phyloP scores from a whole-genome alignment of 352 stramenopile genomes.

The Phytophthora vignae region DNA sequence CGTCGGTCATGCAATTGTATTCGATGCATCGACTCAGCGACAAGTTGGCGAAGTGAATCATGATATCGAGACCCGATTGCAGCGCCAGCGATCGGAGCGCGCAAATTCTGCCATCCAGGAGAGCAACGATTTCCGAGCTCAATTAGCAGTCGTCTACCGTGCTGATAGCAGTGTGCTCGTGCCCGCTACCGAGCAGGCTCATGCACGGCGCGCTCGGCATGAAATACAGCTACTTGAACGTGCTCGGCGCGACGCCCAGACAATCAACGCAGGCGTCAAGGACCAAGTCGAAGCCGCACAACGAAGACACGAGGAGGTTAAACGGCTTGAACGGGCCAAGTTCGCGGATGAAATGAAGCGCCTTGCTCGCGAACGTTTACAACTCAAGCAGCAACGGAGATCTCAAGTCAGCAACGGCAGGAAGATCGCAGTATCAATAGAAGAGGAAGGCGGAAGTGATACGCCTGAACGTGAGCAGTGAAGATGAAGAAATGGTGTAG shows the following conservation, averaged over 20 bases:
- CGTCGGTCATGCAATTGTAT: conserved; percentile 54
- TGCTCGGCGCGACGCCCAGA: conserved; percentile 29
- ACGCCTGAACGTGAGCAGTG: conserved; percentile 10
- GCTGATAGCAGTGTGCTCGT: conserved; percentile 21
- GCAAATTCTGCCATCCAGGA: conserved; percentile 44
- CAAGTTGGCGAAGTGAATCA: conserved; percentile 12
- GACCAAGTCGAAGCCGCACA: conserved; percentile 18
- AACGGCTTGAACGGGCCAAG: conserved; percentile 25
- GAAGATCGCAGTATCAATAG: conserved; percentile 23
- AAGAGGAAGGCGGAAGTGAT: conserved; percentile 4
- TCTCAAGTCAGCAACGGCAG: conserved; percentile 13
- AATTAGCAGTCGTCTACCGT: conserved; percentile 41
- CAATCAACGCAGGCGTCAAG: conserved; percentile 25
- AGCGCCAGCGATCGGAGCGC: conserved; percentile 38
- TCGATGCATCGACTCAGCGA: conserved; percentile 29
- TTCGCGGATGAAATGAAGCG: conserved; percentile 45
- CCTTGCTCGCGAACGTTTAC: conserved; percentile 30
- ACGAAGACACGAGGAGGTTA: conserved; percentile 26
- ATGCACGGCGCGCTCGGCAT: conserved; percentile 23
- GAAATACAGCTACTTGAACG: conserved; percentile 27
- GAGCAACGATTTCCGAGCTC: conserved; percentile 47
- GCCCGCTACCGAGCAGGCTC: conserved; percentile 2
- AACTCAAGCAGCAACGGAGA: conserved; percentile 29
- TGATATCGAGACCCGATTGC: conserved; percentile 25
- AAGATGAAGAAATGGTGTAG: conserved; percentile 10